These are phyloP conservation scores for Sporothrix variecibatus DNA, from an alignment of 2,329 filamentous ascomycete species.

Conservation along the genomic window DNA sequence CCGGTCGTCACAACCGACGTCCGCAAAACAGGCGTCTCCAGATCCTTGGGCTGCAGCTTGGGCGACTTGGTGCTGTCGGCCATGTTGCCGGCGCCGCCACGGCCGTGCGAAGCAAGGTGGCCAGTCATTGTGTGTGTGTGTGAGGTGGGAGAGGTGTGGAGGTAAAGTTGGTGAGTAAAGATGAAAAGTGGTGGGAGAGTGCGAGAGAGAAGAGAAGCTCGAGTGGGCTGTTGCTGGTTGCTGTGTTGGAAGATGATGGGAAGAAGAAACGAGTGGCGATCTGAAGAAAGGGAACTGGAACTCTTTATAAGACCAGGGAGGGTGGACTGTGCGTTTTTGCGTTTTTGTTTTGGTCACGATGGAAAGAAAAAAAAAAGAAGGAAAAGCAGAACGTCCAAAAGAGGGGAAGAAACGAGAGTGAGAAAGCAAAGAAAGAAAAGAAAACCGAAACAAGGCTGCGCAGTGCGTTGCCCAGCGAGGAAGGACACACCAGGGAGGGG, in stretches of 20 bases:
- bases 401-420: slow-evolving; percentile 4
- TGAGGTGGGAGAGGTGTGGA: neutral
- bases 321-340: slow-evolving; percentile 14
- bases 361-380: neutral
- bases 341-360: slow-evolving; percentile 20
- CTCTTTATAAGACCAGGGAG: neutral
- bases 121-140: slow-evolving; percentile 39
- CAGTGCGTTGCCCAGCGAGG: slow-evolving; percentile 10
- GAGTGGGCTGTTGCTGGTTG: slow-evolving; percentile 8
- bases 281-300: neutral
- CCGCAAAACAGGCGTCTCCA: slow-evolving; percentile 83
- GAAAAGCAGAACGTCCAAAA: slow-evolving; percentile 6
- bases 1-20: slow-evolving; percentile 83
- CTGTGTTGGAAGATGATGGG: neutral
- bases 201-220: neutral
- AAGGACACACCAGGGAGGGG: neutral
- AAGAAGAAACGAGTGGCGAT: neutral
- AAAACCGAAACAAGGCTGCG: slow-evolving; percentile 19
- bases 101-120: slow-evolving; percentile 65
- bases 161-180: neutral
- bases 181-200: neutral
- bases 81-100: slow-evolving; percentile 79
- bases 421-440: neutral
- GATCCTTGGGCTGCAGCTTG: slow-evolving; percentile 59
- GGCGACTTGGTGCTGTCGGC: slow-evolving; percentile 53